A percentile compares a stretch with the other conserved stretches of the same genome.
Evolutionary conservation across 495 filamentous ascomycete species (phyloP).

Genomic region (Evansstolkia leycettana): DNA sequence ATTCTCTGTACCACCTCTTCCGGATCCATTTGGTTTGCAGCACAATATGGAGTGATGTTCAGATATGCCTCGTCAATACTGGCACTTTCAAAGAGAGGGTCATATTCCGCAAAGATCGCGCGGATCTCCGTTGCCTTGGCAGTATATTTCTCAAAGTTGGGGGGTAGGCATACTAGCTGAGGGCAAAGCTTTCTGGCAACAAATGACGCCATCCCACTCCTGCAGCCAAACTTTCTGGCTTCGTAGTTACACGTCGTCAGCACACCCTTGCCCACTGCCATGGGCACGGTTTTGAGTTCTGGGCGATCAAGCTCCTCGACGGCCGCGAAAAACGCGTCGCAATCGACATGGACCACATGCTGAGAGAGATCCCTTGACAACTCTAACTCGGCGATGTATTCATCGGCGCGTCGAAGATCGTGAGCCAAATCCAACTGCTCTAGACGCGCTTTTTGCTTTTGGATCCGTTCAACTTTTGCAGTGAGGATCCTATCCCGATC

Average conservation of each 20-base stretch:
- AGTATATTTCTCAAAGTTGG: conserved; percentile 84
- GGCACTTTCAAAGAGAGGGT: conserved; percentile 81
- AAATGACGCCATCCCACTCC: conserved; percentile 92
- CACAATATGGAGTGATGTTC: conserved; percentile 84
- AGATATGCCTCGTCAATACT: conserved; percentile 95
- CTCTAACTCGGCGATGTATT: conserved; percentile 71
- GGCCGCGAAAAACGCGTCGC: conserved; percentile 95
- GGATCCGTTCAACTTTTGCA: conserved; percentile 71
- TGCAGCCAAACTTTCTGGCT: conserved; percentile 78
- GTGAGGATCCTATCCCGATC: conserved; percentile 71
- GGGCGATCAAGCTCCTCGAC: conserved; percentile 89
- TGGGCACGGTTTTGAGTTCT: conserved; percentile 77
- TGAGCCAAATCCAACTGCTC: conserved; percentile 61
- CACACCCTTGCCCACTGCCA: conserved; percentile 88
- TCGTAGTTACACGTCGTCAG: conserved; percentile 92
- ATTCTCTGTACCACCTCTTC: conserved; percentile 65
- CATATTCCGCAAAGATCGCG: conserved; percentile 70
- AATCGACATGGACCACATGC: conserved; percentile 83
- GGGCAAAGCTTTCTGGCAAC: conserved; percentile 93
- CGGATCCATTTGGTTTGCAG: conserved; percentile 50
- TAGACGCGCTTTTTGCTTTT: conserved; percentile 62
- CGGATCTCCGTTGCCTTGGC: conserved; percentile 85
- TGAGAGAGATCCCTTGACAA: conserved; percentile 69
- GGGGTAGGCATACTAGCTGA: conserved; percentile 65
- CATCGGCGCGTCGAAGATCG: conserved; percentile 68